Evolutionary conservation across 2,329 filamentous ascomycete species (phyloP).

Genomic region (Dothideomycetes sp.): DNA sequence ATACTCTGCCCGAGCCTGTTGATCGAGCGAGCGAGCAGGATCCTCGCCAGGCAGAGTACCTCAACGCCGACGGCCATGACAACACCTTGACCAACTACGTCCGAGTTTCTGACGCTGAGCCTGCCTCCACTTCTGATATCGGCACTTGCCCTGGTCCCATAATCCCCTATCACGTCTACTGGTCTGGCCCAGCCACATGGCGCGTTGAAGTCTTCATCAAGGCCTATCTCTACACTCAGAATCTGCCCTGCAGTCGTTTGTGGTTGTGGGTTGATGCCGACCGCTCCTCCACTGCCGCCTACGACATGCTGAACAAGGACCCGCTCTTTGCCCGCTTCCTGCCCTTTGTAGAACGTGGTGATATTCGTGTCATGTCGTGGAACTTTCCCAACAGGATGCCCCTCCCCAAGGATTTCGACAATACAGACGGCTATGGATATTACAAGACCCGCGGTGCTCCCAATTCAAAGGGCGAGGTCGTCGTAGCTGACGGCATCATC

Average conservation of each 20-base stretch:
- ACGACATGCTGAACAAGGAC: conserved; percentile 41
- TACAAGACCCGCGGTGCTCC: conserved; percentile 36
- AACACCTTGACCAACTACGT: conserved; percentile 27
- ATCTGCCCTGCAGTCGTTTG: conserved; percentile 42
- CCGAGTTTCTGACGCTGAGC: conserved; percentile 23
- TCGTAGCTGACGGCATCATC: conserved; percentile 41
- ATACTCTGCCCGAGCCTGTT: conserved; percentile 31
- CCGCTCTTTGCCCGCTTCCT: conserved; percentile 42
- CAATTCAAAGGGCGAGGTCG: conserved; percentile 28
- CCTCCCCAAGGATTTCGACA: conserved; percentile 36
- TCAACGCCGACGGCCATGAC: conserved; percentile 29
- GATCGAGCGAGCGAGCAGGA: conserved; percentile 30
- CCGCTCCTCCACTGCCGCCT: conserved; percentile 37
- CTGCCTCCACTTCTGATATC: conserved; percentile 28
- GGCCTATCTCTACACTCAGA: conserved; percentile 46
- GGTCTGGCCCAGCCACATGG: conserved; percentile 47
- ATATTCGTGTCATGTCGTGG: conserved; percentile 42
- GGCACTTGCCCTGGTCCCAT: conserved; percentile 46
- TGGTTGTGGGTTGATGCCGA: conserved; percentile 46
- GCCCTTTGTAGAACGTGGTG: conserved; percentile 42
- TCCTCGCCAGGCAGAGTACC: conserved; percentile 30
- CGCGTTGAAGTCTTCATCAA: conserved; percentile 46
- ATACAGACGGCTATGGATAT: conserved; percentile 38
- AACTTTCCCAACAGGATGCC: conserved; percentile 43
- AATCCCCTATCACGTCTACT: conserved; percentile 45